phyloP scores from a whole-genome alignment of 2,329 filamentous ascomycete genomes.

The Epicoccum sorghinum region DNA sequence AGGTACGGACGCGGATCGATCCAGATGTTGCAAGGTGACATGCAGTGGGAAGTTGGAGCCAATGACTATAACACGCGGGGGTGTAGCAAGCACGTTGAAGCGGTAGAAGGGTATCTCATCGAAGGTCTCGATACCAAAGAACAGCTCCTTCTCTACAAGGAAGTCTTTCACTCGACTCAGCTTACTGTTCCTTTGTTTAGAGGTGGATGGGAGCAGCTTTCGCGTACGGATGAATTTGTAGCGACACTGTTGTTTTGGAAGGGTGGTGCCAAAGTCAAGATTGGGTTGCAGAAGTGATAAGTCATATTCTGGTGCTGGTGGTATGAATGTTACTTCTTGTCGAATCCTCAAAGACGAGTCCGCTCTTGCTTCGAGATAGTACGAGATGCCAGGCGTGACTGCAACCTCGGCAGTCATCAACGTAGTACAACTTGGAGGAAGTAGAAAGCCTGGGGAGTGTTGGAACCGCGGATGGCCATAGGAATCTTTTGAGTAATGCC shows the following conservation, averaged over 20 bases:
- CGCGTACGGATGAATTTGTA: constrained; percentile 33
- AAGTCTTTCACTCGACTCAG: constrained; percentile 29
- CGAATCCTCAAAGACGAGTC: constrained; percentile 9
- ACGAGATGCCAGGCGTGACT: constrained; percentile 21
- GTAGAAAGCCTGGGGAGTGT: constrained; percentile 28
- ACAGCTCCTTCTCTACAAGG: constrained; percentile 28
- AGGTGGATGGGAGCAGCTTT: constrained; percentile 27
- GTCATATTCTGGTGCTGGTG: constrained; percentile 24
- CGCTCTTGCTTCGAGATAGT: constrained; percentile 25
- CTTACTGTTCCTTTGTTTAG: constrained; percentile 23
- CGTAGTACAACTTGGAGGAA: constrained; percentile 25
- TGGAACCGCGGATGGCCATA: constrained; percentile 33
- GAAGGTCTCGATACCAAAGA: constrained; percentile 28
- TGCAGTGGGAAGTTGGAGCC: constrained; percentile 23
- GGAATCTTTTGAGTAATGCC: constrained; percentile 25
- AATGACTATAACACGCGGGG: constrained; percentile 27
- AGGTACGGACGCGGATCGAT: constrained; percentile 32
- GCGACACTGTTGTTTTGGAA: constrained; percentile 25
- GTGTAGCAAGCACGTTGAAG: constrained; percentile 31
- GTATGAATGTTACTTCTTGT: constrained; percentile 16
- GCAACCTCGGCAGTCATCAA: constrained; percentile 6
- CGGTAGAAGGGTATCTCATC: constrained; percentile 28
- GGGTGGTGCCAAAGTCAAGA: constrained; percentile 17
- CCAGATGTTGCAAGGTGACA: constrained; percentile 29
- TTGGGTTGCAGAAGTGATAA: constrained; percentile 24